phyloP scores from a whole-genome alignment of 2,329 filamentous ascomycete genomes.

The Nemania abortiva region DNA sequence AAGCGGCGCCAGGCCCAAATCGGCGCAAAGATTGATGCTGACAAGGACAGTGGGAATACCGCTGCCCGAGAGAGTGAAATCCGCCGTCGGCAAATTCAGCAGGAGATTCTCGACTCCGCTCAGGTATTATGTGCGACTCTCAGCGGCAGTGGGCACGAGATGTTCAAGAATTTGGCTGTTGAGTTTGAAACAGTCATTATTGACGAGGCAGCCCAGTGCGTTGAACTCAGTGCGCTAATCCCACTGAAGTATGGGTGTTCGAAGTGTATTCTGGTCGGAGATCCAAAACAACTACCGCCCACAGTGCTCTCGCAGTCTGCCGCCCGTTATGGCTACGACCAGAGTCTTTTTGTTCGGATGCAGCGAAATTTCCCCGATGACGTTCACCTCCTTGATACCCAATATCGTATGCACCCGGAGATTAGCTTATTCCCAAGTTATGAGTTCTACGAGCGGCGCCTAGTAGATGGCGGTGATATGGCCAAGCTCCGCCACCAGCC shows the following conservation, averaged over 20 bases:
- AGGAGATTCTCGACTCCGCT: constrained; percentile 89
- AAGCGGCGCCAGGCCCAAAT: constrained; percentile 82
- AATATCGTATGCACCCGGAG: constrained; percentile 99
- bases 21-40: constrained; percentile 85
- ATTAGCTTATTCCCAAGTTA: constrained; percentile 92
- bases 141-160: constrained; percentile 95
- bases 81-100: constrained; percentile 84
- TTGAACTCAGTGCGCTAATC: constrained; percentile 95
- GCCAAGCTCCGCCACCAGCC: constrained; percentile 77
- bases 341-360: constrained; percentile 98
- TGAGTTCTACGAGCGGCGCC: constrained; percentile 90
- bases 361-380: constrained; percentile 89
- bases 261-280: constrained; percentile 96
- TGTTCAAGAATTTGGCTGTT: constrained; percentile 93
- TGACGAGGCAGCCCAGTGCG: constrained; percentile 97
- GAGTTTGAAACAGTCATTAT: constrained; percentile 99
- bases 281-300: constrained; percentile 95
- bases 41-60: constrained; percentile 87
- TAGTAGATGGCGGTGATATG: constrained; percentile 90
- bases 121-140: constrained; percentile 96
- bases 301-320: constrained; percentile 96
- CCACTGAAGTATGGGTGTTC: constrained; percentile 97
- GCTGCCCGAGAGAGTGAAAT: constrained; percentile 87
- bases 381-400: constrained; percentile 94
- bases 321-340: constrained; percentile 92